phyloP scores from a whole-genome alignment of 768 basidiomycete species.

The Naganishia vishniacii region DNA sequence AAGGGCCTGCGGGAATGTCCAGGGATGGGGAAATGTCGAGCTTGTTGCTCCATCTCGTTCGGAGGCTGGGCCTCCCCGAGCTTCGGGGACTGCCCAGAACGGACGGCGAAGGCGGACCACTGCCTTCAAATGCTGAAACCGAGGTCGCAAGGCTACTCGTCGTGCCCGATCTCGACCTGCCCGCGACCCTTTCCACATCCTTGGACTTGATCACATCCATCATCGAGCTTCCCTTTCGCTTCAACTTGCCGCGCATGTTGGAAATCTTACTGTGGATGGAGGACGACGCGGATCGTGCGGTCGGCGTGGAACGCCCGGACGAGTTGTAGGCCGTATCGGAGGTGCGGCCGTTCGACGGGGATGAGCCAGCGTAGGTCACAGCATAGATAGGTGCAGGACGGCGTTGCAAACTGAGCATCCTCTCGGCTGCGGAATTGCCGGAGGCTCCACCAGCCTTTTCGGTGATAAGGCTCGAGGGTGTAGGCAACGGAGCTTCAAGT shows the following conservation, averaged over 20 bases:
- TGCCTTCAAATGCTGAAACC: too few species aligned
- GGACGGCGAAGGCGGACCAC: background rate
- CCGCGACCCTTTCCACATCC: background rate
- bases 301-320: conserved; percentile 5
- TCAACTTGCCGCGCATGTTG: conserved; percentile 14
- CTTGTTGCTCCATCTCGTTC: background rate
- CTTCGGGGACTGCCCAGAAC: background rate
- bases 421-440: background rate
- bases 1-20: too few species aligned
- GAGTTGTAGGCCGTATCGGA: background rate
- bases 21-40: background rate
- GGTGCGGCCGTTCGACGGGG: background rate
- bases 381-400: background rate
- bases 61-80: background rate
- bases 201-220: background rate
- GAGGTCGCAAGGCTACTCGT: background rate
- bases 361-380: background rate
- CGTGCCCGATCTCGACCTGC: background rate
- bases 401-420: background rate
- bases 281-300: background rate
- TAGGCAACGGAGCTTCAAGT: too few species aligned
- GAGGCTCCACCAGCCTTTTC: too few species aligned
- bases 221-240: conserved; percentile 11
- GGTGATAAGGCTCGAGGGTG: too few species aligned
- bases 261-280: conserved; percentile 6